Evolutionary conservation across 768 basidiomycete genomes (phyloP), one percentile per base, ranked within the genome.

Genomic region (Calocera cornea): DNA sequence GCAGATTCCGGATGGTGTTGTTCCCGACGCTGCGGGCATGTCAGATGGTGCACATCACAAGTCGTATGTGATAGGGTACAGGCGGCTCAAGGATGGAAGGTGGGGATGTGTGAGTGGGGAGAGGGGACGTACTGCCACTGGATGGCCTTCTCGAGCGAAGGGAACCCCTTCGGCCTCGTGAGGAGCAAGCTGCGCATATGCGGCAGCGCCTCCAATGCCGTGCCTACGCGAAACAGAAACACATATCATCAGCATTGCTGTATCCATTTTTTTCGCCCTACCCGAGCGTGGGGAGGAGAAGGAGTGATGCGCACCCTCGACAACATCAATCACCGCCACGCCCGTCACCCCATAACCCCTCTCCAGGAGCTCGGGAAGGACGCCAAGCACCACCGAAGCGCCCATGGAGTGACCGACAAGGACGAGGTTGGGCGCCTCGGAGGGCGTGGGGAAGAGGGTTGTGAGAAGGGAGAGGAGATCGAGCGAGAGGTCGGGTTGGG

Each of bases 331-430:
- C 1, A 95, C 93, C 0, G 83, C 84, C 10, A 92, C 86, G 2
- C 92, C 92, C 1, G 84, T 81, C 1, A 97, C 79, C 16, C 81
- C 81, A 71, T 91, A 95, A 63, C 86, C 84, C 27, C 78, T 79
- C 49, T 84, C 82, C 66, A 89, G 83, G 1, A 99, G 79, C 19
- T 77, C 74, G 1, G 90, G 84, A 69, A 85, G 86, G 1, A 87
- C 82, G 2, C 86, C 84, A 8, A 89, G 85, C 24, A 91, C 83
- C 2, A 97, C 94, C 0, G 94, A 87, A 29, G 95, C 95, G 16
- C 97, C 97, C 89, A 99, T 95, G 68, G 92, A 95, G 74, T 99
- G 97, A 0, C 97, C 97, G 10, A 97, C 82, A 7, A 97, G 83
- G 70, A 97, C 75, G 14, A 97, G 73, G 0, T 86, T 84, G 0